phyloP scores from a whole-genome alignment of 805 yeast genomes.

The Millerozyma acaciae region DNA sequence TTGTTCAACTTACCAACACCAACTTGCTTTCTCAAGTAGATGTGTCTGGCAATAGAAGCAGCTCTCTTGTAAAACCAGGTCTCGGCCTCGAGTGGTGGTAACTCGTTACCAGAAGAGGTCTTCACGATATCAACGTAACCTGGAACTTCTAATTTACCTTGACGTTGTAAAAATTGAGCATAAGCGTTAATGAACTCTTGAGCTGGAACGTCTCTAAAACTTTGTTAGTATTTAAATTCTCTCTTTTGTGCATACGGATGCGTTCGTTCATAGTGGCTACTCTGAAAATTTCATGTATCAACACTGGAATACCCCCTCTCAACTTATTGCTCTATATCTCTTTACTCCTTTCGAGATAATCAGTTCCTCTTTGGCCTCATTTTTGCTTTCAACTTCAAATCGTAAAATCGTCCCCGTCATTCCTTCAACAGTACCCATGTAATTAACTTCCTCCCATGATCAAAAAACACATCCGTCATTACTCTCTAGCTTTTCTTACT shows the following conservation, averaged over 20 bases:
- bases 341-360: not conserved
- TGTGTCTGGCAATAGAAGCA: conserved; percentile 99
- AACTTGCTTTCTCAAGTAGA: conserved; percentile 98
- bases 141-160: conserved; percentile 99
- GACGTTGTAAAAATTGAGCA: conserved; percentile 99
- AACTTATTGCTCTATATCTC: no score
- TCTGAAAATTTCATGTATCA: no score
- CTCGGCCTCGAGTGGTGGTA: conserved; percentile 99
- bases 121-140: conserved; percentile 99
- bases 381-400: no score
- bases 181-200: conserved; percentile 99
- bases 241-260: not conserved
- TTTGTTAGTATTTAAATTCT: conserved; percentile 25
- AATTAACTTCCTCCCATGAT: conserved; percentile 24
- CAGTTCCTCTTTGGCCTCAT: no score
- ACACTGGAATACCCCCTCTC: no score
- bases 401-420: no score
- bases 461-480: conserved; percentile 11
- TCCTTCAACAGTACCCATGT: not conserved
- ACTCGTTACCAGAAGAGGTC: conserved; percentile 98
- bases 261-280: not conserved
- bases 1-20: conserved; percentile 99
- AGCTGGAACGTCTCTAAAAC: conserved; percentile 98
- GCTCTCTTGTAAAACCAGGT: conserved; percentile 99
- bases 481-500: conserved; percentile 32